Conservation (phyloP, 208 protist species). For the Phytomonas sp. region DNA sequence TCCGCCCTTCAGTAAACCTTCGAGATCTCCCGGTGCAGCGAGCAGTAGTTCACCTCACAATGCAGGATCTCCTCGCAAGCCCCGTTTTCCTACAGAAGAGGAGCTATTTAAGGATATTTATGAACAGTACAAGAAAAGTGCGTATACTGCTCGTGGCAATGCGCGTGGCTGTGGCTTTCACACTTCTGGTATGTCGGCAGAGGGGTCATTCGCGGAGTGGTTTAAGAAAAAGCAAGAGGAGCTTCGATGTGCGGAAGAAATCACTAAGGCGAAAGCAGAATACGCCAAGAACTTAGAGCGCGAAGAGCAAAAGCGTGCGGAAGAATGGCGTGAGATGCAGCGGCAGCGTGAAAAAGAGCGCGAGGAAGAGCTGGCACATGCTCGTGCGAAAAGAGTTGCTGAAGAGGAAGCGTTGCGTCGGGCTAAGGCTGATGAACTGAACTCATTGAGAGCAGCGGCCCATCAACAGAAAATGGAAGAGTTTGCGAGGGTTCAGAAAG, state of each 20-base stretch:
- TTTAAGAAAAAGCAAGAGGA: conserved; percentile 81
- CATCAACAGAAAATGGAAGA: conserved; percentile 41
- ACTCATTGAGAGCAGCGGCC: neutral
- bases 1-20: conserved; percentile 6
- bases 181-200: conserved; percentile 2
- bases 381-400: conserved; percentile 26
- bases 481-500: conserved; percentile 48
- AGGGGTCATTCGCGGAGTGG: conserved; percentile 73
- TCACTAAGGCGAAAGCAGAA: conserved; percentile 60
- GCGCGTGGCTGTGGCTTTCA: conserved; percentile 4
- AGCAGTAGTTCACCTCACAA: conserved; percentile 5
- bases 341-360: conserved; percentile 48
- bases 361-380: conserved; percentile 41
- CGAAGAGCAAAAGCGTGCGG: conserved; percentile 56
- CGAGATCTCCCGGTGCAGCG: neutral
- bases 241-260: conserved; percentile 58
- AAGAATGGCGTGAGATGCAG: conserved; percentile 74
- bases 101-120: conserved; percentile 76
- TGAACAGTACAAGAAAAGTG: conserved; percentile 67
- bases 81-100: conserved; percentile 49
- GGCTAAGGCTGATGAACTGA: conserved; percentile 29
- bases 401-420: conserved; percentile 41
- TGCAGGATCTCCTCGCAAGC: conserved; percentile 17
- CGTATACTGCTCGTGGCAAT: conserved; percentile 26
- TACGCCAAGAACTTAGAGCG: conserved; percentile 59